Conservation (phyloP, 78 protist genomes). For the Diacronema lutheri region DNA sequence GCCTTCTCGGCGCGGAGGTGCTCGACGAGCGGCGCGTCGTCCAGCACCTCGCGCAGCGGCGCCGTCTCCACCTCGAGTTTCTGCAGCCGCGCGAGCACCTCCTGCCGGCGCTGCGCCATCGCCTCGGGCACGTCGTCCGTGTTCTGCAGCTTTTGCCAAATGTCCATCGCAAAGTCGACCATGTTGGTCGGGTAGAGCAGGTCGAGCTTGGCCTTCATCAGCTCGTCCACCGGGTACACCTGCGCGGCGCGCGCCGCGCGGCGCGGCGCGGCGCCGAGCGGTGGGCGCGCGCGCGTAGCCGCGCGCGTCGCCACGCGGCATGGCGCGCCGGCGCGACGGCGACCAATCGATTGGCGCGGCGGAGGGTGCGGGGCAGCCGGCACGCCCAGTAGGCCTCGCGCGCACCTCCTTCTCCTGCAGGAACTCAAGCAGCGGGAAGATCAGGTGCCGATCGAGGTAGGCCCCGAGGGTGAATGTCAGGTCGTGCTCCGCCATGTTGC, state of each 20-base stretch:
- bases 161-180: background rate
- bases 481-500: too few species aligned
- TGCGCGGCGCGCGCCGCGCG: too few species aligned
- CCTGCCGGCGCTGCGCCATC: background rate
- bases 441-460: constrained; percentile 13
- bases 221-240: background rate
- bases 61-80: background rate
- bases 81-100: background rate
- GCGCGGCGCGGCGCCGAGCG: too few species aligned
- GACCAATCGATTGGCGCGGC: too few species aligned
- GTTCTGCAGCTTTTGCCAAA: background rate
- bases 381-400: too few species aligned
- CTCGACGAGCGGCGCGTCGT: background rate
- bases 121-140: background rate
- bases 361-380: too few species aligned
- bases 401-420: background rate
- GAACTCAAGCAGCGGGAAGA: background rate
- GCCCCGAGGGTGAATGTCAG: background rate
- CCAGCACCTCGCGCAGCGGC: background rate
- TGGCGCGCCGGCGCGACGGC: too few species aligned
- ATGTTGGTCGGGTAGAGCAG: background rate
- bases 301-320: too few species aligned
- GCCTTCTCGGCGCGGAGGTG: background rate
- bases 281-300: too few species aligned
- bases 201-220: background rate